Evolutionary conservation across 768 basidiomycete species (phyloP), one percentile per base, ranked within the genome.

Genomic region (Amanita muscaria): DNA sequence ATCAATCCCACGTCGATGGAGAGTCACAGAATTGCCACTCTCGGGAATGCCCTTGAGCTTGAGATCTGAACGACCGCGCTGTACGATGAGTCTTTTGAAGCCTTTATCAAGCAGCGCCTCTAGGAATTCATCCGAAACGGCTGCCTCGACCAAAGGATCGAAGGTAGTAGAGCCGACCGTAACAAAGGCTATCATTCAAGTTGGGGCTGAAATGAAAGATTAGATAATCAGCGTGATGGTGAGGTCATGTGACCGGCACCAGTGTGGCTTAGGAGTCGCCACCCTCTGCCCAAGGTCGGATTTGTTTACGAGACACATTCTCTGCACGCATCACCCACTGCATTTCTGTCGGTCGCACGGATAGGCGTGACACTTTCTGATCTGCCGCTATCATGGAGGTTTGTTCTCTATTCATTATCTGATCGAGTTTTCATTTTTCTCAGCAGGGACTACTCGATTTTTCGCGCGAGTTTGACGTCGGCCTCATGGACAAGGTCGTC

Each of bases 161-260:
- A 94, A 96, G 55, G 72, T 69, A 15, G 91, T 94, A 16, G 92
- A 92, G 47, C 92, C 92, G 46, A 97, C 85, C 3, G 92, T 93
- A 50, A 90, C 73, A 62, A 97, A 81, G 40, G 70, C 69, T 49
- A 62, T 64, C 72, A 75, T 74, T 49, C 18, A 19, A 9, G 29
- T 29, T 29, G 27, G 27, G 27, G 27, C 6, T 6, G 27, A 29
- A 38, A 46, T 24, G 16, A 19, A 14, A 31, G 7, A 10, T 46
- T 30, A 27, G 27, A 29, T 29, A 29, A 29, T 29, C 27, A 6
- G 43, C 42, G 27, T 44, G 37, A 25, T 25, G 15, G 42, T 15
- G 30, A 53, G 47, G 54, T 54, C 63, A 57, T 57, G 61, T 62
- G 61, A 56, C 46, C 34, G 40, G 51, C 50, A 53, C 46, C 46